Conservation (phyloP, 352 stramenopile species). For the Aphanomyces euteiches region DNA sequence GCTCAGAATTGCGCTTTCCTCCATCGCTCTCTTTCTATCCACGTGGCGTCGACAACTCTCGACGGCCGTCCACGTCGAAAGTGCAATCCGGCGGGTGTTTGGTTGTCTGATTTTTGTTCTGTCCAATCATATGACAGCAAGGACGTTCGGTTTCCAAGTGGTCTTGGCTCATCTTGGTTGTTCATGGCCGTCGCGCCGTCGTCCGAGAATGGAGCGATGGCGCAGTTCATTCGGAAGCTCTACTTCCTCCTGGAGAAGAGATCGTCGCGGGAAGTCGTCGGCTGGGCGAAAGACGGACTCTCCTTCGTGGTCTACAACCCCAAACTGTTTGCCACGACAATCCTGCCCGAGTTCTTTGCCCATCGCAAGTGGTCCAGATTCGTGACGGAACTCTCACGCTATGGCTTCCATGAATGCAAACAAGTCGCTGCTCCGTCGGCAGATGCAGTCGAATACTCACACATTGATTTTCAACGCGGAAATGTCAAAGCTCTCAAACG, state of each 20-base stretch:
- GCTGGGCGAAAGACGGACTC: constrained; percentile 2
- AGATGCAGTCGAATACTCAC: neutral
- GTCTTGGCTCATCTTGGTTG: no score
- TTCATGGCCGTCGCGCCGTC: neutral
- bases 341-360: neutral
- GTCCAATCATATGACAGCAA: no score
- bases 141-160: no score
- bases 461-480: constrained; percentile 7
- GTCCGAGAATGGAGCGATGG: neutral
- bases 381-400: neutral
- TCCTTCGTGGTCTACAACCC: neutral
- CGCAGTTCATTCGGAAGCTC: constrained; percentile 5
- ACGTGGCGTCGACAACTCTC: no score
- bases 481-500: constrained; percentile 4
- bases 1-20: no score
- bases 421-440: neutral
- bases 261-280: neutral
- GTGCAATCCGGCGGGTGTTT: no score
- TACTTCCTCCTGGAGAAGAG: constrained; percentile 15
- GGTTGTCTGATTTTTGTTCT: no score
- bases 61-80: no score
- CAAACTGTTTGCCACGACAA: neutral
- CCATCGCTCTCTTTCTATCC: no score
- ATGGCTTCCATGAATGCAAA: neutral
- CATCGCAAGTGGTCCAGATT: constrained; percentile 15